Conservation (phyloP, 2,329 filamentous ascomycete genomes). For the Aspergillus sp. region DNA sequence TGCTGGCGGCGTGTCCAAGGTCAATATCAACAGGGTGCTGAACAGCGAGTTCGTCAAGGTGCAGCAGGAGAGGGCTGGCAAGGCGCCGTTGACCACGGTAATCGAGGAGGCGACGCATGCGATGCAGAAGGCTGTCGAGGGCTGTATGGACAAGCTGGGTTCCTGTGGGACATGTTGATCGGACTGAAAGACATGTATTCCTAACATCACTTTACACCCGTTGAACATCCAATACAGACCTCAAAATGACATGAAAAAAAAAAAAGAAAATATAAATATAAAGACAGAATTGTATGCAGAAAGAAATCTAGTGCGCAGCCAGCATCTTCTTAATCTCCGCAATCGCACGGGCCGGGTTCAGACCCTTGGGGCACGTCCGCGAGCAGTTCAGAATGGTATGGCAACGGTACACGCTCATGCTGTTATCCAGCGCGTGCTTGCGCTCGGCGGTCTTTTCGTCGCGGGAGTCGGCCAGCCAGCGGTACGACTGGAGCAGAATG, state of each 20-base stretch:
- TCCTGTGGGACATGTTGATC: constrained; percentile 29
- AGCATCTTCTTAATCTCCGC: constrained; percentile 98
- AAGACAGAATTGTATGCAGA: constrained; percentile 6
- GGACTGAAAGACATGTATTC: neutral
- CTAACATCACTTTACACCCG: constrained; percentile 18
- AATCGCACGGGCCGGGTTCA: constrained; percentile 92
- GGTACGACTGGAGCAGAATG: constrained; percentile 93
- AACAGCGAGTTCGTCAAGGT: constrained; percentile 43
- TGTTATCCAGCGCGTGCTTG: constrained; percentile 90
- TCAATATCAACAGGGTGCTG: constrained; percentile 53
- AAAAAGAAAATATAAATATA: constrained; percentile 7
- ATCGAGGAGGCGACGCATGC: constrained; percentile 46
- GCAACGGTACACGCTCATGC: constrained; percentile 97
- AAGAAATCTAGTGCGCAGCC: constrained; percentile 40
- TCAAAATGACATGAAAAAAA: constrained; percentile 8
- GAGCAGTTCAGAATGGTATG: constrained; percentile 99
- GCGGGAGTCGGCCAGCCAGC: constrained; percentile 91
- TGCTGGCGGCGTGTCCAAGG: constrained; percentile 45
- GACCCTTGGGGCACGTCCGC: constrained; percentile 91
- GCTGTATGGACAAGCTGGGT: constrained; percentile 45
- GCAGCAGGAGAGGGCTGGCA: constrained; percentile 41
- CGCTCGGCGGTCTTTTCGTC: constrained; percentile 83
- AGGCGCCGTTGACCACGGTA: constrained; percentile 43
- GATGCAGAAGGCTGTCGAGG: constrained; percentile 49
- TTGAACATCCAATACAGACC: constrained; percentile 15